A percentile compares a stretch with the other conserved stretches of the same genome.
Conservation (phyloP, 768 basidiomycete species). For the Tricholoma terreum region DNA sequence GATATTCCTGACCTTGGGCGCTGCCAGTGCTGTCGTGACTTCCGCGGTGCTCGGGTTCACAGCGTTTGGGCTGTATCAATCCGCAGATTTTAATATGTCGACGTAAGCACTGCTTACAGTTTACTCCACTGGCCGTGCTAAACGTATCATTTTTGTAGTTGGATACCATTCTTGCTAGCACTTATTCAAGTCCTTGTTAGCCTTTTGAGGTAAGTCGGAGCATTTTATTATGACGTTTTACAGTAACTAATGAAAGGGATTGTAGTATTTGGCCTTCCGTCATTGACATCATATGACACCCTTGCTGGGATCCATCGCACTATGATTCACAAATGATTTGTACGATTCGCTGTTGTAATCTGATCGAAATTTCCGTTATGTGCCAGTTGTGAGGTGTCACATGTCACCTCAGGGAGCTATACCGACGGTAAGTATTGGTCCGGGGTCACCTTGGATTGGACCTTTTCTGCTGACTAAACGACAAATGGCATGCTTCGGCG, state of each 20-base stretch:
- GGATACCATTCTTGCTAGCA: conserved; percentile 46
- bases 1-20: conserved; percentile 37
- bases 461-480: background rate
- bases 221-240: background rate
- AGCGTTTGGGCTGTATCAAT: conserved; percentile 43
- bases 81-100: conserved; percentile 48
- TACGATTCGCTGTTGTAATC: background rate
- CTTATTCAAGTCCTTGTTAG: conserved; percentile 41
- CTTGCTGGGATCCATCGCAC: background rate
- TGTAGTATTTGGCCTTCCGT: conserved; percentile 43
- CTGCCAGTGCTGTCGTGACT: conserved; percentile 45
- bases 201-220: conserved; percentile 33
- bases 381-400: background rate
- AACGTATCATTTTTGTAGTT: conserved; percentile 25
- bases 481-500: conserved; percentile 46
- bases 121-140: background rate
- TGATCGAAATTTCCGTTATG: background rate
- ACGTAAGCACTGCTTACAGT: conserved; percentile 33
- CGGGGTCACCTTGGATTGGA: background rate
- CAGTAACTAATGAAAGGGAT: conserved; percentile 1
- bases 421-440: too few relatives aligned
- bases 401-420: too few relatives aligned
- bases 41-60: conserved; percentile 45
- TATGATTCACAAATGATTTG: background rate
- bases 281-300: conserved; percentile 39